A percentile compares a stretch with the other conserved stretches of the same genome.
Evolutionary conservation across 2,329 filamentous ascomycete genomes (phyloP).

Genomic region (Penicillium sclerotigenum): DNA sequence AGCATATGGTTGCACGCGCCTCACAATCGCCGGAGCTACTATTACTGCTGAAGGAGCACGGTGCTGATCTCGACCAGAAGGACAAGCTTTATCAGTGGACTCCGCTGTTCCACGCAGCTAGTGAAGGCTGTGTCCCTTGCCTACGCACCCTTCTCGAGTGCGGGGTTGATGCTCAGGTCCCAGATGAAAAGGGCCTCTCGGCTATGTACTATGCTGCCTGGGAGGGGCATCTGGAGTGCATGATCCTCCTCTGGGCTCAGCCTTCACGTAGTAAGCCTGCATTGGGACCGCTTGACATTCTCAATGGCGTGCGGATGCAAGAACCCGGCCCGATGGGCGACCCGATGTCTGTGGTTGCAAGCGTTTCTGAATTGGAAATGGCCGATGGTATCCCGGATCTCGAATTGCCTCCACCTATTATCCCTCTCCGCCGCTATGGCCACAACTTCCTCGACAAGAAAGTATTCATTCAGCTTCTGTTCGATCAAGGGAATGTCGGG

Average conservation of each 20-base stretch:
- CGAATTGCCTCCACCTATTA: conserved; percentile 90
- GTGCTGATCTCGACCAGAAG: conserved; percentile 83
- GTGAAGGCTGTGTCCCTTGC: conserved; percentile 89
- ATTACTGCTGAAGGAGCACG: conserved; percentile 75
- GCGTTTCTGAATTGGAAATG: conserved; percentile 58
- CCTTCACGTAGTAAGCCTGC: conserved; percentile 21
- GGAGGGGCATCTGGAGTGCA: conserved; percentile 94
- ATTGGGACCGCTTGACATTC: conserved; percentile 33
- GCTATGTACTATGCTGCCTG: conserved; percentile 98
- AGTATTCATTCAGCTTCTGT: conserved; percentile 89
- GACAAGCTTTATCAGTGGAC: conserved; percentile 99
- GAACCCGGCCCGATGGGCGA: conserved; percentile 28
- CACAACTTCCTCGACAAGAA: conserved; percentile 99
- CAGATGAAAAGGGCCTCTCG: conserved; percentile 88
- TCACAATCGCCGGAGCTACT: conserved; percentile 77
- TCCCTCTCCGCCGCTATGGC: conserved; percentile 87
- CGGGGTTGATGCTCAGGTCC: conserved; percentile 71
- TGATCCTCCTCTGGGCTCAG: conserved; percentile 69
- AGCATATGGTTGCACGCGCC: conserved; percentile 89
- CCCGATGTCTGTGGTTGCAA: conserved; percentile 29
- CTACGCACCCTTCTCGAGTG: conserved; percentile 76
- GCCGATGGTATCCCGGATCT: conserved; percentile 87
- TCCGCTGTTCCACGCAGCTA: conserved; percentile 90
- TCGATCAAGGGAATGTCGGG: conserved; percentile 64
- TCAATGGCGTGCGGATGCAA: conserved; percentile 35